These are phyloP conservation scores for Alloascoidea hylecoeti DNA, from an alignment of 805 yeast genomes.

Conservation along the genomic window DNA sequence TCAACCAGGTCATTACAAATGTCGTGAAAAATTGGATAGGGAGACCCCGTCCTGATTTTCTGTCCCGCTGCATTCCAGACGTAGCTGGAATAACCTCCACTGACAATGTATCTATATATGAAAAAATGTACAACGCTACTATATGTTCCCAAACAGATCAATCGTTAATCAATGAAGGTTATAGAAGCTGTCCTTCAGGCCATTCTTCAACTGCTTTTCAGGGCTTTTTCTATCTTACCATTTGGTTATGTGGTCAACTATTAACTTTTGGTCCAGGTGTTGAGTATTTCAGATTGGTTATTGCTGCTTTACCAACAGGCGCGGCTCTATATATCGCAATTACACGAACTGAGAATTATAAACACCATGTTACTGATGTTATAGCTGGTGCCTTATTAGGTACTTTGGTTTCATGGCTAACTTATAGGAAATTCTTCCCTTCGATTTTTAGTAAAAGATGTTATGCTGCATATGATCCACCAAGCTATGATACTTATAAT, in stretches of 20 bases:
- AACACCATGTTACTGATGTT: conserved; percentile 88
- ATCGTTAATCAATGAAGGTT: conserved; percentile 38
- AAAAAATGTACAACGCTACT: conserved; percentile 9
- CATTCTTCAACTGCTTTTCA: conserved; percentile 61
- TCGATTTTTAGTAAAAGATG: conserved; percentile 16
- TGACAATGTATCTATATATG: neutral
- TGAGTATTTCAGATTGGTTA: conserved; percentile 50
- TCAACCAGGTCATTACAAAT: conserved; percentile 46
- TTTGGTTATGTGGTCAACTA: conserved; percentile 62
- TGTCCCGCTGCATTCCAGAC: neutral
- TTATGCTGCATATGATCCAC: conserved; percentile 23
- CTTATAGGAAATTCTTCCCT: conserved; percentile 42
- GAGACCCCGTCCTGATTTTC: conserved; percentile 16
- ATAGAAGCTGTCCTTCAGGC: conserved; percentile 74
- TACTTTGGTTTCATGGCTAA: conserved; percentile 36
- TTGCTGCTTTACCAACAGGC: conserved; percentile 40
- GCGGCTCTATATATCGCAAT: conserved; percentile 70
- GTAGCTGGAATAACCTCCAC: too few species aligned
- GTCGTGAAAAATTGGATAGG: conserved; percentile 47
- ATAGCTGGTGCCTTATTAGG: conserved; percentile 65
- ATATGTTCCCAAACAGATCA: conserved; percentile 22
- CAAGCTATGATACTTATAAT: conserved; percentile 1
- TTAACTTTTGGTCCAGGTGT: conserved; percentile 26
- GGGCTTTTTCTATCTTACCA: conserved; percentile 44
- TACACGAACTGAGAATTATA: conserved; percentile 80